Evolutionary conservation across 495 filamentous ascomycete species (phyloP).

Genomic region (Talaromyces thailandensis): DNA sequence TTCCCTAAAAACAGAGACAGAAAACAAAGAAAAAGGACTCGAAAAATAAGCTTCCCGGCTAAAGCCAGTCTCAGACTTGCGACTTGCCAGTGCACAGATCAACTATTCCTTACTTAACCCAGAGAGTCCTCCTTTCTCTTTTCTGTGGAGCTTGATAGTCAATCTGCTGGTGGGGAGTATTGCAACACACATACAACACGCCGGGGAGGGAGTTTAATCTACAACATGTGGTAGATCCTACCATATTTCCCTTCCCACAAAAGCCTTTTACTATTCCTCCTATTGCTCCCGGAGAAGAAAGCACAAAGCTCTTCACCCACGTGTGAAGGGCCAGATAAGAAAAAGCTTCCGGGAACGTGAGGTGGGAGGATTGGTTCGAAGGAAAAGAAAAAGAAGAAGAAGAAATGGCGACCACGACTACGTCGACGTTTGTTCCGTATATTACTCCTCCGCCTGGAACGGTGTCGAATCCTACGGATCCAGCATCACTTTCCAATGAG

Average conservation of each 20-base stretch:
- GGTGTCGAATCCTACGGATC: conserved; percentile 13
- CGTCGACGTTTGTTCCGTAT: conserved; percentile 4
- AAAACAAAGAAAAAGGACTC: neutral
- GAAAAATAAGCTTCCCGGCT: neutral
- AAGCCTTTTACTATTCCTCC: neutral
- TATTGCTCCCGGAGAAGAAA: neutral
- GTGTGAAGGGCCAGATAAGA: neutral
- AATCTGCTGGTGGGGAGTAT: neutral
- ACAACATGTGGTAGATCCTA: neutral
- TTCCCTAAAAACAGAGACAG: neutral
- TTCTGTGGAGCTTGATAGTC: neutral
- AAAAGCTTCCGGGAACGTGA: neutral
- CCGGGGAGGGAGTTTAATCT: neutral
- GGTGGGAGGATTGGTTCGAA: neutral
- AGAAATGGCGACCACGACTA: conserved; percentile 3
- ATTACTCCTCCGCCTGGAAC: conserved; percentile 13
- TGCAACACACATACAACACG: neutral
- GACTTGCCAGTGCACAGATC: neutral
- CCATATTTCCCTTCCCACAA: neutral
- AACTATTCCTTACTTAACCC: neutral
- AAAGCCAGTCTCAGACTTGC: neutral
- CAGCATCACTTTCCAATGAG: conserved; percentile 4
- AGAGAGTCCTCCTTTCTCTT: neutral
- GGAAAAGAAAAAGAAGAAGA: neutral
- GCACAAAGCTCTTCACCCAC: neutral